Percentiles rank a stretch among this genome's conserved stretches.
phyloP scores from a whole-genome alignment of 1,284 basidiomycete genomes.

The Tilletiopsis washingtonensis region DNA sequence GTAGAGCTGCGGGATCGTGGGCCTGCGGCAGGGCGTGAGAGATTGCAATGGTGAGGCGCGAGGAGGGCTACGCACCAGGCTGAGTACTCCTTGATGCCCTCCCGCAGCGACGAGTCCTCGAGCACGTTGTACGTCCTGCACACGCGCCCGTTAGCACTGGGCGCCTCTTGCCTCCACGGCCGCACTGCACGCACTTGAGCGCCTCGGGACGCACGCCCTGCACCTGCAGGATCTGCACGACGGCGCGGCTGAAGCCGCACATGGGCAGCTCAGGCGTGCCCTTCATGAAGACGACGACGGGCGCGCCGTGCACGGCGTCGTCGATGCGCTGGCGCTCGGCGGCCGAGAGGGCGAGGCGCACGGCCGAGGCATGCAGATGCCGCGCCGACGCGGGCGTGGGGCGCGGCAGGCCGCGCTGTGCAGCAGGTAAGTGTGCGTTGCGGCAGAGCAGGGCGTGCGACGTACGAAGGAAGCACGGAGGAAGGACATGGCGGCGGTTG shows the following conservation, averaged over 20 bases:
- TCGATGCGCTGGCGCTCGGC: slow-evolving; percentile 53
- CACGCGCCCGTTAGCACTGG: too few species aligned
- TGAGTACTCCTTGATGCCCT: slow-evolving; percentile 88
- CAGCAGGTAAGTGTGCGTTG: slow-evolving; percentile 25
- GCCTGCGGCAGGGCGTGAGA: slow-evolving; percentile 46
- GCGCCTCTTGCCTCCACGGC: too few species aligned
- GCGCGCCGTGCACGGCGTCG: slow-evolving; percentile 57
- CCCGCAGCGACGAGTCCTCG: slow-evolving; percentile 72
- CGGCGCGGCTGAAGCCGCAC: slow-evolving; percentile 87
- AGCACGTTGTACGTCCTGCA: slow-evolving; percentile 71
- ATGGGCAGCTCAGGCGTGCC: slow-evolving; percentile 65
- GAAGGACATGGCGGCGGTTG: too few species aligned
- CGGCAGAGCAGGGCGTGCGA: too few species aligned
- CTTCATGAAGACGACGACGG: slow-evolving; percentile 91
- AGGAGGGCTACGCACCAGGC: slow-evolving; percentile 56
- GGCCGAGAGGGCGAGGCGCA: slow-evolving; percentile 41
- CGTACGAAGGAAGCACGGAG: too few species aligned
- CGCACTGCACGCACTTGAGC: slow-evolving; percentile 19
- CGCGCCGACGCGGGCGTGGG: slow-evolving; percentile 4
- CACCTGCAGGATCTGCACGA: slow-evolving; percentile 79
- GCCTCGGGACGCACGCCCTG: slow-evolving; percentile 62
- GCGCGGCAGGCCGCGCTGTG: slow-evolving; percentile 16
- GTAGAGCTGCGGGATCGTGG: slow-evolving; percentile 93
- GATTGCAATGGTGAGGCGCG: neutral
- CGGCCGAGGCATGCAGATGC: slow-evolving; percentile 2